phyloP scores from a whole-genome alignment of 2,329 filamentous ascomycete species.

The Trichoderma harzianum region DNA sequence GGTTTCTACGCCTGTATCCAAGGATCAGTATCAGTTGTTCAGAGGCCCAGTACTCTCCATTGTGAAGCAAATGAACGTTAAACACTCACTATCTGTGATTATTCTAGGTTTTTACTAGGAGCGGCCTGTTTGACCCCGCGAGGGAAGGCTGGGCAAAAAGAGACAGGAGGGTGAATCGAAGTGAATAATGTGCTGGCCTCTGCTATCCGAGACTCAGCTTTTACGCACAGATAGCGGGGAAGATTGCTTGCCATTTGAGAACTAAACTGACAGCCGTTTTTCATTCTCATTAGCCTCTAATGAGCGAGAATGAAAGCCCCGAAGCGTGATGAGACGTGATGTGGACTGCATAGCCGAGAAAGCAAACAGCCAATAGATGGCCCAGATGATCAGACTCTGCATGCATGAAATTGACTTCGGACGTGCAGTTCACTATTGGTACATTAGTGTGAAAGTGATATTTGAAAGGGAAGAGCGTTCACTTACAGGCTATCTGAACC shows the following conservation, averaged over 20 bases:
- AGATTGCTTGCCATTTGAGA: background rate
- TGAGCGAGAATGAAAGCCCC: background rate
- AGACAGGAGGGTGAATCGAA: background rate
- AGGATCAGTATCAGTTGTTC: background rate
- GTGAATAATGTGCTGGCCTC: background rate
- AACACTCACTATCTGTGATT: background rate
- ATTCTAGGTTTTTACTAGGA: background rate
- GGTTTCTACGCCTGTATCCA: background rate
- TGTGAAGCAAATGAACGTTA: background rate
- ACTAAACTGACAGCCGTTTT: too few relatives aligned
- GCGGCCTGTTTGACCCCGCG: background rate
- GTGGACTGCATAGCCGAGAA: background rate
- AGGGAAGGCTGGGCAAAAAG: background rate
- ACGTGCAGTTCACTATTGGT: background rate
- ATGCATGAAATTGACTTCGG: background rate
- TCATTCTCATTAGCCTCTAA: background rate
- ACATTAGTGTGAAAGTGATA: background rate
- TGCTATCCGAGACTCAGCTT: background rate
- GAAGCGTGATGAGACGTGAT: background rate
- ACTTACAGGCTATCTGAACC: background rate
- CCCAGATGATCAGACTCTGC: background rate
- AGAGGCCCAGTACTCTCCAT: background rate
- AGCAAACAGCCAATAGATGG: background rate
- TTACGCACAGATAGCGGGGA: background rate
- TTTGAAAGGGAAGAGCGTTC: background rate